These are phyloP conservation scores for Hypocreales sp. DNA, from an alignment of 2,329 filamentous ascomycete species.

Conservation along the genomic window DNA sequence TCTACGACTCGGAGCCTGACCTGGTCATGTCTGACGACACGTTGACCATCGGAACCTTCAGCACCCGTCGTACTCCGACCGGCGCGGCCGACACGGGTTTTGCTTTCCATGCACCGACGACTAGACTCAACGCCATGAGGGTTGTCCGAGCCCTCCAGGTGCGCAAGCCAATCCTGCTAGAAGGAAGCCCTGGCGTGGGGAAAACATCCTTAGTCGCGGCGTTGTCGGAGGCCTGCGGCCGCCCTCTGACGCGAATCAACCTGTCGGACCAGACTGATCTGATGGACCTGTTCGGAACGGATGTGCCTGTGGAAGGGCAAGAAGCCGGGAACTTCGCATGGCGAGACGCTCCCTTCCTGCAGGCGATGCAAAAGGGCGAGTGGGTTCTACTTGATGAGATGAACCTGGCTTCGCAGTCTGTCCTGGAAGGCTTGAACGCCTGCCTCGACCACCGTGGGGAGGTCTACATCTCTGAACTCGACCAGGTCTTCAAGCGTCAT, in stretches of 20 bases:
- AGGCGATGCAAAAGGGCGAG: constrained; percentile 90
- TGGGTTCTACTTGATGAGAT: constrained; percentile 98
- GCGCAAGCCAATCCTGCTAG: constrained; percentile 79
- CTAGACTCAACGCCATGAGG: constrained; percentile 76
- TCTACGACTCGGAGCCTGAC: constrained; percentile 50
- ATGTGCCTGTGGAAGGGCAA: constrained; percentile 88
- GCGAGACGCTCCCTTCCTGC: constrained; percentile 88
- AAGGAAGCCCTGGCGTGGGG: constrained; percentile 94
- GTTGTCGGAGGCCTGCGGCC: constrained; percentile 63
- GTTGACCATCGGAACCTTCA: constrained; percentile 62
- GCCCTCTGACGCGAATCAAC: constrained; percentile 83
- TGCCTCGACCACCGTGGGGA: constrained; percentile 94
- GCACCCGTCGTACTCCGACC: constrained; percentile 36
- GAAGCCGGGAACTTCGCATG: constrained; percentile 84
- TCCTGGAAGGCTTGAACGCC: constrained; percentile 89
- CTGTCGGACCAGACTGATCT: constrained; percentile 95
- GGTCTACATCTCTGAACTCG: constrained; percentile 87
- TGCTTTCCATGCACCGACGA: constrained; percentile 79
- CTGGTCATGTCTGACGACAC: constrained; percentile 34
- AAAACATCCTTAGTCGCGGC: constrained; percentile 91
- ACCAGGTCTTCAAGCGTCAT: constrained; percentile 85
- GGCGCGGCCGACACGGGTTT: constrained; percentile 17
- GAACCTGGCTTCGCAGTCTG: constrained; percentile 94
- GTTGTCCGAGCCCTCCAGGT: constrained; percentile 81
- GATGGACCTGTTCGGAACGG: constrained; percentile 93